Base-by-base conservation (phyloP, 2,329 filamentous ascomycete genomes). In the Beauveria scarabaeidicola region DNA sequence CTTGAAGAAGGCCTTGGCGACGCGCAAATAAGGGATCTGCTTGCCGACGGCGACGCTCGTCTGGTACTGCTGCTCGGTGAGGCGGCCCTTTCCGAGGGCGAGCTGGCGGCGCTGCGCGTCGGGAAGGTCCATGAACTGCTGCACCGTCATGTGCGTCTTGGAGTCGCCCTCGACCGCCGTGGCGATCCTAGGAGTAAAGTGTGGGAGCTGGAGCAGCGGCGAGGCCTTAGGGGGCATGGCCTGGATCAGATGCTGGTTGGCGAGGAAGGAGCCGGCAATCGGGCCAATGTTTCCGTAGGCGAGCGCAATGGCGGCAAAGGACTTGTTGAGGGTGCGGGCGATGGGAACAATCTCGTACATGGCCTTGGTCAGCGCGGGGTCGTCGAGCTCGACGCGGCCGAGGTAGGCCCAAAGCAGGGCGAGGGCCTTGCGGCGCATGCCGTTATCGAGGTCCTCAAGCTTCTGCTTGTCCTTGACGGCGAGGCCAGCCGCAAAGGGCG, bases 1-100 rank as follows among this genome's bases (percentile, higher is more conserved):
- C 80, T 99, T 99, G 85, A 99, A 99, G 76, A 96, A 99, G 8
- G 91, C 90, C 76, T 91, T 95, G 69, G 91, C 90, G 11, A 99
- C 85, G 61, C 89, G 83, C 59, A 99, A 80, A 64, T 85, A 83
- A 1, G 94, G 94, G 29, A 99, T 81, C 74, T 97, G 90, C 66
- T 85, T 85, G 29, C 91, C 92, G 32, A 97, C 88, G 51, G 76
- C 75, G 62, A 96, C 80, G 41, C 88, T 89, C 46, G 86, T 82
- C 64, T 84, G 78, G 74, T 96, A 96, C 72, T 97, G 85, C 62
- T 83, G 74, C 65, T 91, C 86, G 5, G 82, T 86, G 41, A 99
- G 77, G 44, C 93, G 85, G 44, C 79, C 81, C 60, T 85, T 79
- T 64, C 87, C 87, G 50, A 94, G 82, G 21, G 87, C 85, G 43